A percentile compares a stretch with the other conserved stretches of the same genome.
phyloP scores from a whole-genome alignment of 768 basidiomycete species.

The Rhizopogon vulgaris region DNA sequence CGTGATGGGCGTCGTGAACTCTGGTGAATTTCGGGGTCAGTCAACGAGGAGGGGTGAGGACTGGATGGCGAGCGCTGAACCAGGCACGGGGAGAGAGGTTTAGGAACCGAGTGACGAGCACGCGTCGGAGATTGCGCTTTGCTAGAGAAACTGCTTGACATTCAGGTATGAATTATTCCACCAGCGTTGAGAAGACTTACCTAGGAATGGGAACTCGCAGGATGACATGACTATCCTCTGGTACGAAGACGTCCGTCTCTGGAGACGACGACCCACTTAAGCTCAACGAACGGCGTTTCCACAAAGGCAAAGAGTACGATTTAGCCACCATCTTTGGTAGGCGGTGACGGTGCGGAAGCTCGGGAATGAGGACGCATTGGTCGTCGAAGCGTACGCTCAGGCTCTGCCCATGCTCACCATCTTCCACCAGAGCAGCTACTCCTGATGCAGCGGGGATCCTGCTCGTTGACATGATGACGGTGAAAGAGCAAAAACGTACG shows the following conservation, averaged over 20 bases:
- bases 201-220: constrained; percentile 60
- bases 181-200: constrained; percentile 29
- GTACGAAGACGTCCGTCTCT: constrained; percentile 15
- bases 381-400: constrained; percentile 60
- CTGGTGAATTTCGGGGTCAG: constrained; percentile 3
- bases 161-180: neutral
- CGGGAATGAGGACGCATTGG: constrained; percentile 73
- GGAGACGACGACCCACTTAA: constrained; percentile 13
- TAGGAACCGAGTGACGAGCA: constrained; percentile 24
- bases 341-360: constrained; percentile 33
- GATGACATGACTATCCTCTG: constrained; percentile 41
- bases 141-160: constrained; percentile 35
- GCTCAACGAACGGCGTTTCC: constrained; percentile 36
- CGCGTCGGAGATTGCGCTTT: constrained; percentile 37
- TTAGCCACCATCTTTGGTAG: constrained; percentile 52
- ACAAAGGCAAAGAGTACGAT: constrained; percentile 64
- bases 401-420: constrained; percentile 17
- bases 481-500: neutral
- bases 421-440: too few species aligned
- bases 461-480: neutral
- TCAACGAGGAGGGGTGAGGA: neutral
- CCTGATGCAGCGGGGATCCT: neutral
- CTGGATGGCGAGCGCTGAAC: constrained; percentile 37
- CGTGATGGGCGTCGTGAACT: constrained; percentile 13
- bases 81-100: constrained; percentile 48